Conservation (phyloP, 2,329 filamentous ascomycete species). For the Zymoseptoria crescenta region DNA sequence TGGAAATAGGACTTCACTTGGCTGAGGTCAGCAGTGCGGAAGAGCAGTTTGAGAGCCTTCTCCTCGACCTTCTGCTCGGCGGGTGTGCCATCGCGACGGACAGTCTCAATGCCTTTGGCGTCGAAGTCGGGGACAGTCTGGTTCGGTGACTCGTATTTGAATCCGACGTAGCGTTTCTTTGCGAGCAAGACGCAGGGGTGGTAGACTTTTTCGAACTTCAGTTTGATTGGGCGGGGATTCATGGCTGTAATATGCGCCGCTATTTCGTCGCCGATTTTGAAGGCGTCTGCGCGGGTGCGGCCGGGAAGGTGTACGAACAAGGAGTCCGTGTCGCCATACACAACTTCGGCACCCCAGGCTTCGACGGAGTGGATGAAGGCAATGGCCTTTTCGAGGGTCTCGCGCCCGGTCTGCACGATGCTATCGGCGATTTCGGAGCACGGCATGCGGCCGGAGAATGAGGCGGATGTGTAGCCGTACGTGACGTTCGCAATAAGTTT, state of each 20-base stretch:
- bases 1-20: constrained; percentile 88
- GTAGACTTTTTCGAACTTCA: constrained; percentile 98
- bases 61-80: constrained; percentile 97
- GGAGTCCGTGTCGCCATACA: constrained; percentile 96
- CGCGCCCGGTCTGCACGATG: constrained; percentile 91
- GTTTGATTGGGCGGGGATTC: constrained; percentile 85
- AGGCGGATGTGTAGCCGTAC: constrained; percentile 94
- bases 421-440: constrained; percentile 97
- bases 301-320: constrained; percentile 86
- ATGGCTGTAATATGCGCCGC: constrained; percentile 76
- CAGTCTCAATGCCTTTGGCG: constrained; percentile 96
- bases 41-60: constrained; percentile 78
- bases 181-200: constrained; percentile 88
- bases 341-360: constrained; percentile 88
- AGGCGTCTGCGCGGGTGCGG: constrained; percentile 78
- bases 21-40: constrained; percentile 81
- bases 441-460: constrained; percentile 94
- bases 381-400: constrained; percentile 90
- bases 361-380: constrained; percentile 82
- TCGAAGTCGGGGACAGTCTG: constrained; percentile 84
- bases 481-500: constrained; percentile 98
- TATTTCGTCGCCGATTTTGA: constrained; percentile 88
- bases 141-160: constrained; percentile 77
- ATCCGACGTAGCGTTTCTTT: constrained; percentile 97
- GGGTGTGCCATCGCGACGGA: constrained; percentile 86